Evolutionary conservation across 2,329 filamentous ascomycete species (phyloP).

Genomic region (Pseudocercospora vitis): DNA sequence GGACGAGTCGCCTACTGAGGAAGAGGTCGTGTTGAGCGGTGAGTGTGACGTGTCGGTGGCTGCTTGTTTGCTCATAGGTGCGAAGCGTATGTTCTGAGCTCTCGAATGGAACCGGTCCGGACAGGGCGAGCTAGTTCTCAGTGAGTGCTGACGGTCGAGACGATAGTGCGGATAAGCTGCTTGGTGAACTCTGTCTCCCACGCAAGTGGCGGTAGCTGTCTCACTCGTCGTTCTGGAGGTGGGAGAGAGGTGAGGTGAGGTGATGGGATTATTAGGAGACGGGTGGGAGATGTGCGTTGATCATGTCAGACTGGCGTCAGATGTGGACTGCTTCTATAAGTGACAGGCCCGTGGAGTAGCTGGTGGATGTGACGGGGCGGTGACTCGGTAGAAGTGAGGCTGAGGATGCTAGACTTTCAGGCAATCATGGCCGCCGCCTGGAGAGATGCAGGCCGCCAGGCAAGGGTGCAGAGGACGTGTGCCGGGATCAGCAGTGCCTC

Average conservation of each 20-base stretch:
- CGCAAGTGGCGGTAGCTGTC: background rate
- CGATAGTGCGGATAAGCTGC: background rate
- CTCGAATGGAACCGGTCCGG: background rate
- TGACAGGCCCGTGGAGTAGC: background rate
- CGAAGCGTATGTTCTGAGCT: constrained; percentile 54
- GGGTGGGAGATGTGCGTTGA: background rate
- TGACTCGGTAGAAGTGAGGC: constrained; percentile 18
- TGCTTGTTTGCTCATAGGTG: constrained; percentile 32
- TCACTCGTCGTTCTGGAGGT: background rate
- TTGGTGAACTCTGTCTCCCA: constrained; percentile 1
- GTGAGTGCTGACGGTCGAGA: background rate
- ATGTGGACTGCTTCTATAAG: background rate
- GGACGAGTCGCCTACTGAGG: constrained; percentile 23
- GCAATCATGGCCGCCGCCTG: constrained; percentile 12
- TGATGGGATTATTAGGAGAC: background rate
- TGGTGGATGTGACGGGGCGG: constrained; percentile 3
- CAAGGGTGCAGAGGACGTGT: background rate
- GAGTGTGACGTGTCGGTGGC: constrained; percentile 26
- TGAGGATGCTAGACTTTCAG: constrained; percentile 6
- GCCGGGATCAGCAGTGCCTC: background rate
- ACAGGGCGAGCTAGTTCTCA: constrained; percentile 1
- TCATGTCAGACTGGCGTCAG: background rate
- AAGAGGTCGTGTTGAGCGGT: constrained; percentile 20
- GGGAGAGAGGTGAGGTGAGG: background rate
- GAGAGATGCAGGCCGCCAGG: background rate